Evolutionary conservation across 1,284 basidiomycete genomes (phyloP).

Genomic region (Ceratobasidium sp.): DNA sequence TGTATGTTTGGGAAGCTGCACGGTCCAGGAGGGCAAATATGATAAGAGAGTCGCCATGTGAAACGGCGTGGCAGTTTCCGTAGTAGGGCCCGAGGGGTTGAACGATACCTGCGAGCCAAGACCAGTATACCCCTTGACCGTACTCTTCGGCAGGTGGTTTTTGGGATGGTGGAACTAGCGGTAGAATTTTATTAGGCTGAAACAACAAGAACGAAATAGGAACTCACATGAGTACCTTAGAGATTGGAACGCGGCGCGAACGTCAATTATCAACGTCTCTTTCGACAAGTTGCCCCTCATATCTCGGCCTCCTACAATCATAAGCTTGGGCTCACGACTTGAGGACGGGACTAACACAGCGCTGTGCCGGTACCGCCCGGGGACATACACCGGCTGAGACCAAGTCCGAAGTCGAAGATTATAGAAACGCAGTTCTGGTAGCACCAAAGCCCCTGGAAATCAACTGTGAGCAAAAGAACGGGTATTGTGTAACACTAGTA

Average conservation of each 20-base stretch:
- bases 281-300: constrained; percentile 20
- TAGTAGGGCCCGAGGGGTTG: constrained; percentile 32
- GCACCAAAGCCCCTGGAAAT: constrained; percentile 23
- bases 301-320: constrained; percentile 42
- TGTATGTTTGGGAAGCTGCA: not conserved
- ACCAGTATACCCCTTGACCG: constrained; percentile 35
- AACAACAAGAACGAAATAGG: not conserved
- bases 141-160: constrained; percentile 20
- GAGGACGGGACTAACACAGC: constrained; percentile 40
- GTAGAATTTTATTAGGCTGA: not conserved
- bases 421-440: constrained; percentile 40
- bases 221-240: constrained; percentile 23
- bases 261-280: constrained; percentile 24
- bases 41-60: constrained; percentile 24
- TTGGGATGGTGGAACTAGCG: not conserved
- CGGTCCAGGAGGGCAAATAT: constrained; percentile 28
- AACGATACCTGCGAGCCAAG: constrained; percentile 25
- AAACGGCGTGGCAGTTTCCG: constrained; percentile 8
- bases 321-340: constrained; percentile 19
- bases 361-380: constrained; percentile 37
- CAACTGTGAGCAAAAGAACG: not conserved
- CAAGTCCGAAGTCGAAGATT: constrained; percentile 43
- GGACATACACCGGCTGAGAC: constrained; percentile 35
- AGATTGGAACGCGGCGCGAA: constrained; percentile 24
- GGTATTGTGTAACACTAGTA: not conserved